Evolutionary conservation across 345 rosid genomes (phyloP), one percentile per base, ranked within the genome.

Genomic region (Bretschneidera sinensis): DNA sequence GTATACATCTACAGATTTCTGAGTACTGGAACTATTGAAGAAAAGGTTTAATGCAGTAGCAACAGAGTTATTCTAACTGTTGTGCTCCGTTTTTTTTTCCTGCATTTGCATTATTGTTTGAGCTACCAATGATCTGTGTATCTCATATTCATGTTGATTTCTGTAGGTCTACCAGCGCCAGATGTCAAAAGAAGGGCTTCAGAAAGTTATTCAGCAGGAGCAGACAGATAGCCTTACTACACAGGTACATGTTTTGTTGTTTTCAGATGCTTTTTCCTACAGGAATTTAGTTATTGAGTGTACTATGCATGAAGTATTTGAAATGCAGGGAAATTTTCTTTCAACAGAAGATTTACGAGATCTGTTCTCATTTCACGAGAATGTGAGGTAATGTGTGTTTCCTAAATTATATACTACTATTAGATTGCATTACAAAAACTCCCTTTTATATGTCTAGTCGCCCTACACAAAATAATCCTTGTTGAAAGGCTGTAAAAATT

Each of bases 161-260:
- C 72, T 68, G 60, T 54, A 94, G 99, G 99, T 90, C 48, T 94
- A 86, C 69, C 99, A 90, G 82, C 96, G 97, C 34, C 99, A 94
- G 75, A 82, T 94, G 95, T 94, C 95, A 57, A 94, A 90, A 70
- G 99, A 94, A 82, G 99, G 99, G 77, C 97, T 94, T 76, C 97
- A 94, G 69, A 88, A 90, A 72, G 88, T 94, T 63, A 94, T 90
- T 76, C 96, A 88, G 75, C 71, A 73, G 59, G 96, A 83, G 70
- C 84, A 82, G 65, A 71, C 71, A 39, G 86, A 82, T 54, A 76
- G 70, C 59, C 21, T 28, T 60, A 65, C 54, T 6, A 55, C 75
- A 64, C 85, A 94, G 91, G 99, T 94, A 39, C 52, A 60, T 69
- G 1, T 24, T 35, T 53, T 47, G 35, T 54, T 19, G 19, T 13